Evolutionary conservation across 768 basidiomycete species (phyloP).

Genomic region (Mycena haematopus): DNA sequence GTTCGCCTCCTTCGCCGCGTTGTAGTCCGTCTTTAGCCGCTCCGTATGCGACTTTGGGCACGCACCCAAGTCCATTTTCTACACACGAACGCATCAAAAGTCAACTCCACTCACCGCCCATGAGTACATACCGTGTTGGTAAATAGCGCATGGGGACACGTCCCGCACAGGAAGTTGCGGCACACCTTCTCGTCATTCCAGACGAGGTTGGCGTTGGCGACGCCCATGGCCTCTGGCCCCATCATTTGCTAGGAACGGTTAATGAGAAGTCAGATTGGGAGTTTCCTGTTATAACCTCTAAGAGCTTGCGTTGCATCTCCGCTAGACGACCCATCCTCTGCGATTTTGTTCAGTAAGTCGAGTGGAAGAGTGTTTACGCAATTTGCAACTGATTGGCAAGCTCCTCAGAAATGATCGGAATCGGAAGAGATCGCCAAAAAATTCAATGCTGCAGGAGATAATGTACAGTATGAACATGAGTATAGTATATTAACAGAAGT

Average conservation of each 20-base stretch:
- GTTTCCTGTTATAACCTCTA: conserved; percentile 44
- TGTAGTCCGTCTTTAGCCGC: conserved; percentile 88
- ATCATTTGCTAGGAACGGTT: conserved; percentile 88
- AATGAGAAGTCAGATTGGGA: conserved; percentile 50
- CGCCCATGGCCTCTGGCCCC: conserved; percentile 99
- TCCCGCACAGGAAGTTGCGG: conserved; percentile 96
- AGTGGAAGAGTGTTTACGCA: background rate
- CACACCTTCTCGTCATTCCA: conserved; percentile 99
- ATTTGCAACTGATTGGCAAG: conserved; percentile 3
- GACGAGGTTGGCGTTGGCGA: conserved; percentile 87
- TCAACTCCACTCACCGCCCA: background rate
- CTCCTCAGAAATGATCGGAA: background rate
- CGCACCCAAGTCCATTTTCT: conserved; percentile 99
- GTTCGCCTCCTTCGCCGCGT: conserved; percentile 76
- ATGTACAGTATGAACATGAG: conserved; percentile 25
- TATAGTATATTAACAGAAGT: conserved; percentile 23
- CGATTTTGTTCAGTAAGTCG: conserved; percentile 14
- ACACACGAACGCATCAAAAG: conserved; percentile 4
- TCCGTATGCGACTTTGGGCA: conserved; percentile 98
- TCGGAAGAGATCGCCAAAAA: background rate
- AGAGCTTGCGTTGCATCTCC: conserved; percentile 97
- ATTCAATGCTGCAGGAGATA: conserved; percentile 9
- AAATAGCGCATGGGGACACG: conserved; percentile 97
- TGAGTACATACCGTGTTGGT: conserved; percentile 86
- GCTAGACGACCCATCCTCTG: conserved; percentile 89